These are phyloP conservation scores for Ilyonectria mors-panacis DNA, from an alignment of 2,329 filamentous ascomycete genomes.

Conservation along the genomic window DNA sequence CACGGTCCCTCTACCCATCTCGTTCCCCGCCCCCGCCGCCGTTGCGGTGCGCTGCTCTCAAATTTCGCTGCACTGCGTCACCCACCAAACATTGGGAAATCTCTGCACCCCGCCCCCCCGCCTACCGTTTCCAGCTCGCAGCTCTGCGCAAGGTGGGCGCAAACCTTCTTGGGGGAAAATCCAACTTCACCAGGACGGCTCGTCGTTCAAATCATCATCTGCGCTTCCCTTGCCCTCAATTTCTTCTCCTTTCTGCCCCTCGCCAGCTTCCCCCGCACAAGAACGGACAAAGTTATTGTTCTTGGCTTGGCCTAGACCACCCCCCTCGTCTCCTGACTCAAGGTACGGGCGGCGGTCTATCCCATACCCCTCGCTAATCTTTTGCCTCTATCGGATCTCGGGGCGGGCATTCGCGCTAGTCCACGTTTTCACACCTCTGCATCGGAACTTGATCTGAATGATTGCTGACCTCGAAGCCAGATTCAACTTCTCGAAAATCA, in stretches of 20 bases:
- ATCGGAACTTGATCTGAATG: slow-evolving; percentile 17
- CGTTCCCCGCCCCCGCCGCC: slow-evolving; percentile 15
- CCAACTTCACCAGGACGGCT: slow-evolving; percentile 12
- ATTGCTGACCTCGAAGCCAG: slow-evolving; percentile 32
- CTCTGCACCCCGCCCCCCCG: slow-evolving; percentile 52
- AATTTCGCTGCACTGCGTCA: slow-evolving; percentile 15
- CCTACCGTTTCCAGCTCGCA: slow-evolving; percentile 45
- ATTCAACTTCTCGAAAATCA: slow-evolving; percentile 30
- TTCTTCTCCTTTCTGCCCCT: slow-evolving; percentile 22
- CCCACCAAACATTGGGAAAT: slow-evolving; percentile 38
- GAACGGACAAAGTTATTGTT: slow-evolving; percentile 12
- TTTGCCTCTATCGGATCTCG: slow-evolving; percentile 47
- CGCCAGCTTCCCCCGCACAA: slow-evolving; percentile 16
- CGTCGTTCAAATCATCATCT: slow-evolving; percentile 8
- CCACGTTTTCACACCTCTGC: slow-evolving; percentile 20
- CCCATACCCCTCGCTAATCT: slow-evolving; percentile 44
- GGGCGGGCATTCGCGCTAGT: slow-evolving; percentile 36
- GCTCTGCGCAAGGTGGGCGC: slow-evolving; percentile 36
- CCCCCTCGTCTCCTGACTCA: slow-evolving; percentile 27
- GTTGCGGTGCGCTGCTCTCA: slow-evolving; percentile 13
- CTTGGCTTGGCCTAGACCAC: slow-evolving; percentile 23
- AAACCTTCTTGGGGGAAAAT: slow-evolving; percentile 20
- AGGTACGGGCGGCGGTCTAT: slow-evolving; percentile 27
- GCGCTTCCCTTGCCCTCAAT: slow-evolving; percentile 8
- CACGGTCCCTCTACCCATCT: neutral